phyloP scores from a whole-genome alignment of 306 rosid genomes.

The Prunus padus region DNA sequence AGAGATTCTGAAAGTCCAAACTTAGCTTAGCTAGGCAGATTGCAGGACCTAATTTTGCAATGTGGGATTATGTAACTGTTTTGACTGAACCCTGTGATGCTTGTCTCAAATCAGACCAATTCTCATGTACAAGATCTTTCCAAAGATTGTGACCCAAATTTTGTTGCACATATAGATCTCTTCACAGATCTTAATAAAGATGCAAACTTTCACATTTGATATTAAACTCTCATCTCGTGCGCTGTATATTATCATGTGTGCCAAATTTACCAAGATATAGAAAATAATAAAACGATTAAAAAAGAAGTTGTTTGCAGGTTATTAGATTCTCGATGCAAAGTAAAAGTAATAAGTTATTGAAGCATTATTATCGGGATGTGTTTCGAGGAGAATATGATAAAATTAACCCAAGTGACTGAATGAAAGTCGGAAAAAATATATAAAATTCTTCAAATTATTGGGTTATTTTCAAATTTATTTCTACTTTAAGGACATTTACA shows the following conservation, averaged over 20 bases:
- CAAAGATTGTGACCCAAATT: slow-evolving; percentile 30
- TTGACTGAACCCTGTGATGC: slow-evolving; percentile 1
- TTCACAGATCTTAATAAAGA: slow-evolving; percentile 7
- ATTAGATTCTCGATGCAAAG: slow-evolving; percentile 37
- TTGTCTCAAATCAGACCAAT: slow-evolving; percentile 35
- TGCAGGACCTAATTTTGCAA: background rate
- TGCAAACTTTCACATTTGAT: slow-evolving; percentile 18
- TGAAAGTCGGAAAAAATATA: no score
- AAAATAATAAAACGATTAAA: background rate
- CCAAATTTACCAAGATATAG: slow-evolving; percentile 8
- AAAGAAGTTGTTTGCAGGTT: slow-evolving; percentile 15
- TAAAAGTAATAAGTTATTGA: slow-evolving; percentile 25
- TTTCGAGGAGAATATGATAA: slow-evolving; percentile 16
- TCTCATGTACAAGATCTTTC: slow-evolving; percentile 37
- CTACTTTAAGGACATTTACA: no score
- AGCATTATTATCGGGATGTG: slow-evolving; percentile 56
- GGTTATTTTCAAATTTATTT: no score
- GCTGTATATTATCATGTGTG: slow-evolving; percentile 16
- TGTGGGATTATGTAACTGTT: slow-evolving; percentile 4
- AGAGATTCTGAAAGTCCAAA: slow-evolving; percentile 8
- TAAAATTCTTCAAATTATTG: no score
- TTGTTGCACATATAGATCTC: slow-evolving; percentile 26
- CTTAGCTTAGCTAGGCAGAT: background rate
- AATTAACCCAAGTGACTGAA: slow-evolving; percentile 15
- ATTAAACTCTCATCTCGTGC: slow-evolving; percentile 12